phyloP scores from a whole-genome alignment of 1,139 yeast genomes.

The Yamadazyma siamensis region DNA sequence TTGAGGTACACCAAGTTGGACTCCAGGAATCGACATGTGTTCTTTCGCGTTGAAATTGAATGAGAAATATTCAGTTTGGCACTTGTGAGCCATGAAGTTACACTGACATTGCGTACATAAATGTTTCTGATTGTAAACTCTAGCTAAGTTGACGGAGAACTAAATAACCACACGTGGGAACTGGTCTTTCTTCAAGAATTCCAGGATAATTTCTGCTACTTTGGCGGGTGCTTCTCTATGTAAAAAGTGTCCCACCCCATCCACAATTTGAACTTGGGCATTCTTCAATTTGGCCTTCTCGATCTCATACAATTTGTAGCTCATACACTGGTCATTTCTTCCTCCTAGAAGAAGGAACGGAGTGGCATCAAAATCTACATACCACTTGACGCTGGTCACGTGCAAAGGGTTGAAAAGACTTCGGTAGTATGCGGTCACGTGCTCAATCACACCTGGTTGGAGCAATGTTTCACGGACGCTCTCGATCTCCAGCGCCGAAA shows the following conservation, averaged over 20 bases:
- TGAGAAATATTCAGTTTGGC: no score
- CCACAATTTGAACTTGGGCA: conserved; percentile 28
- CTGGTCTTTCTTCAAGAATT: no score
- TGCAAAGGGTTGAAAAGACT: conserved; percentile 26
- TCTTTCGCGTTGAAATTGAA: conserved; percentile 1
- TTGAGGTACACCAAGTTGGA: conserved; percentile 14
- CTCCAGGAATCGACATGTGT: conserved; percentile 15
- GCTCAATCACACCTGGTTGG: conserved; percentile 29
- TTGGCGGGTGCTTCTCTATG: conserved; percentile 38
- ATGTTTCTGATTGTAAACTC: no score
- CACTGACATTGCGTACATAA: no score
- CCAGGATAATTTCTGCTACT: no score
- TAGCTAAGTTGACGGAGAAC: no score
- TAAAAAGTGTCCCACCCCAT: conserved; percentile 38
- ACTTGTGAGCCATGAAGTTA: no score
- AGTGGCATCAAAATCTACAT: conserved; percentile 35
- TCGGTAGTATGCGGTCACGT: conserved; percentile 43
- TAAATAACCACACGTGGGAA: no score
- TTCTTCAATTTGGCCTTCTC: conserved; percentile 24
- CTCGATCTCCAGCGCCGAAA: conserved; percentile 23
- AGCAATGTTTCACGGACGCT: conserved; percentile 26
- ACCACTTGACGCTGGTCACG: conserved; percentile 21
- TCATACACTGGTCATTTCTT: conserved; percentile 40
- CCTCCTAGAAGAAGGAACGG: conserved; percentile 41
- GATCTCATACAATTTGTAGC: conserved; percentile 22